phyloP scores from a whole-genome alignment of 2,329 filamentous ascomycete genomes.

The Fusarium tupiense region DNA sequence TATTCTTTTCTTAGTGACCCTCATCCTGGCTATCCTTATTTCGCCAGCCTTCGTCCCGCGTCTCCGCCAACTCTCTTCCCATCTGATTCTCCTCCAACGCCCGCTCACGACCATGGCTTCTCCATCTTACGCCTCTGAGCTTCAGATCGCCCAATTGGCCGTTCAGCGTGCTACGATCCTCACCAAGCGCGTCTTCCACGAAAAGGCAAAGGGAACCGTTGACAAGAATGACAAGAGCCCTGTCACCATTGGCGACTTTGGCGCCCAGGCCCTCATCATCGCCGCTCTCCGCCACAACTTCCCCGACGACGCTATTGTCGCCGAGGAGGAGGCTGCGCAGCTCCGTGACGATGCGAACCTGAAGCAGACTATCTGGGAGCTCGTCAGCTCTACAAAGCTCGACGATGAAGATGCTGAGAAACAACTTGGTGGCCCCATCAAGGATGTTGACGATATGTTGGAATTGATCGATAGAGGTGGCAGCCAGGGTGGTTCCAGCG shows the following conservation, averaged over 20 bases:
- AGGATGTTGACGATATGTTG: slow-evolving; percentile 73
- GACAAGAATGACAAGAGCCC: slow-evolving; percentile 93
- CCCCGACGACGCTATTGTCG: slow-evolving; percentile 89
- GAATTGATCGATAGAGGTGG: slow-evolving; percentile 73
- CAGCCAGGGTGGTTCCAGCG: slow-evolving; percentile 75
- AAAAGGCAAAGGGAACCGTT: slow-evolving; percentile 93
- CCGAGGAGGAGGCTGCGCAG: slow-evolving; percentile 89
- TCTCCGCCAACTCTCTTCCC: slow-evolving; percentile 42
- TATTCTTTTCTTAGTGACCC: slow-evolving; percentile 34
- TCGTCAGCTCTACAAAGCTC: slow-evolving; percentile 79
- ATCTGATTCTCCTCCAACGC: slow-evolving; percentile 38
- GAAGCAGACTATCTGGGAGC: slow-evolving; percentile 78
- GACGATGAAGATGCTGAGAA: slow-evolving; percentile 67
- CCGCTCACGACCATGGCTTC: slow-evolving; percentile 48
- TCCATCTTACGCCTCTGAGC: slow-evolving; percentile 75
- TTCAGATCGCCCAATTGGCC: slow-evolving; percentile 84
- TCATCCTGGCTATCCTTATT: slow-evolving; percentile 44
- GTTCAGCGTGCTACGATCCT: slow-evolving; percentile 78
- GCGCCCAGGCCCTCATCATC: slow-evolving; percentile 96
- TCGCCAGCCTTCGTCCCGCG: slow-evolving; percentile 41
- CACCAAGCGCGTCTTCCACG: slow-evolving; percentile 68
- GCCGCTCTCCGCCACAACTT: slow-evolving; percentile 89
- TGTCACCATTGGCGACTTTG: slow-evolving; percentile 97
- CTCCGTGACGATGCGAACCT: slow-evolving; percentile 77
- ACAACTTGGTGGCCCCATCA: slow-evolving; percentile 73